Evolutionary conservation across 257 asterid genomes (phyloP).

Genomic region (Lithospermum erythrorhizon): DNA sequence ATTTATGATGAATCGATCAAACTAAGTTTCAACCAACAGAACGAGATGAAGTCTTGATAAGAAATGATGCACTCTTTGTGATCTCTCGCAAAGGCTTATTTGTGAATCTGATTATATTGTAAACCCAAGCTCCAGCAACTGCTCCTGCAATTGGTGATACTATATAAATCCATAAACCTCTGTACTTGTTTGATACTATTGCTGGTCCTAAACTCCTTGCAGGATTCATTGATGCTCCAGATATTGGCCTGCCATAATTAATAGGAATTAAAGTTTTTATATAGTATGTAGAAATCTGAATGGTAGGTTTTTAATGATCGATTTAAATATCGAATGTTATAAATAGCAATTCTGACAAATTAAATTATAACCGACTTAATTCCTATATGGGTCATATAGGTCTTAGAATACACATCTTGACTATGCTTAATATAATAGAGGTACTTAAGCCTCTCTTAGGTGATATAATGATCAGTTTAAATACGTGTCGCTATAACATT

Average conservation of each 20-base stretch:
- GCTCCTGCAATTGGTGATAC: constrained; percentile 77
- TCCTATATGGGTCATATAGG: no score
- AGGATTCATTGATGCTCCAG: constrained; percentile 95
- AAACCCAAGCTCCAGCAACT: constrained; percentile 71
- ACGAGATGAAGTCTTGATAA: constrained; percentile 21
- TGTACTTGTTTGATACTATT: constrained; percentile 39
- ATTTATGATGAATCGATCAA: neutral
- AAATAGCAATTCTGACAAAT: no score
- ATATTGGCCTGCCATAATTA: constrained; percentile 39
- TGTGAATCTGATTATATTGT: constrained; percentile 61
- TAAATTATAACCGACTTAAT: no score
- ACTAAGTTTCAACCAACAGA: neutral
- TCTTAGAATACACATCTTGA: no score
- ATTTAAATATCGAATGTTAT: no score
- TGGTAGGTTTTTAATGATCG: no score
- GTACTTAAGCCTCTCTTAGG: no score
- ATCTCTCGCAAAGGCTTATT: constrained; percentile 67
- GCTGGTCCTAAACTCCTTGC: constrained; percentile 92
- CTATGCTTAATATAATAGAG: no score
- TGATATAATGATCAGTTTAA: no score
- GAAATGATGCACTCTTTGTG: constrained; percentile 58
- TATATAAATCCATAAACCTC: constrained; percentile 64
- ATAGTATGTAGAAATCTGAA: no score
- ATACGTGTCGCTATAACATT: no score
- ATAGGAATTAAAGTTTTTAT: no score